phyloP scores from a whole-genome alignment of 805 yeast genomes.

The Candida nonsorbophila region DNA sequence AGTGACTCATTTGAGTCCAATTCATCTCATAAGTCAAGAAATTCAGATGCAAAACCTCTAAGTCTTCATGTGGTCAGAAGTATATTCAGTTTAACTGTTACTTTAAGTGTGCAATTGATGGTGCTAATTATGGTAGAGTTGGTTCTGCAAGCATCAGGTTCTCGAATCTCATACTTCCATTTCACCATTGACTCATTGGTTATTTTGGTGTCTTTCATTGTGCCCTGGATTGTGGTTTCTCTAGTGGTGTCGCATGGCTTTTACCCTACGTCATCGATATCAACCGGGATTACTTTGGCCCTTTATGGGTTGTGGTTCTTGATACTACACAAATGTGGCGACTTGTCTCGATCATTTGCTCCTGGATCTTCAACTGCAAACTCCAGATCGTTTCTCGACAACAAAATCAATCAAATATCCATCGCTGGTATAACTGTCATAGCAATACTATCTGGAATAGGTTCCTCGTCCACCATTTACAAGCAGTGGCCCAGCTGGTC shows the following conservation, averaged over 20 bases:
- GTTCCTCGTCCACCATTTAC: constrained; percentile 44
- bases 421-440: constrained; percentile 47
- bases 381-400: constrained; percentile 26
- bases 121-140: constrained; percentile 24
- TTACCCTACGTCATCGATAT: constrained; percentile 9
- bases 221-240: constrained; percentile 37
- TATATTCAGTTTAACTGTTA: constrained; percentile 22
- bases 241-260: constrained; percentile 23
- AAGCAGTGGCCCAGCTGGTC: constrained; percentile 8
- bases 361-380: constrained; percentile 3
- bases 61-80: constrained; percentile 4
- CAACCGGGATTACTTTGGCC: constrained; percentile 5
- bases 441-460: constrained; percentile 48
- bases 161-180: constrained; percentile 31
- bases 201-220: constrained; percentile 32
- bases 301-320: constrained; percentile 26
- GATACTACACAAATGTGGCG: constrained; percentile 28
- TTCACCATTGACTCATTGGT: constrained; percentile 34
- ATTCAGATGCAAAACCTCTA: background rate
- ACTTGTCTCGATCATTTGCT: constrained; percentile 16
- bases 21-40: too few species aligned
- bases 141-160: constrained; percentile 7
- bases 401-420: constrained; percentile 41
- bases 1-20: too few species aligned
- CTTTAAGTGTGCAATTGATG: constrained; percentile 27